Percentiles rank a stretch among this genome's conserved stretches.
Evolutionary conservation across 1,139 yeast species (phyloP).

Genomic region (Hansenula lynferdii): DNA sequence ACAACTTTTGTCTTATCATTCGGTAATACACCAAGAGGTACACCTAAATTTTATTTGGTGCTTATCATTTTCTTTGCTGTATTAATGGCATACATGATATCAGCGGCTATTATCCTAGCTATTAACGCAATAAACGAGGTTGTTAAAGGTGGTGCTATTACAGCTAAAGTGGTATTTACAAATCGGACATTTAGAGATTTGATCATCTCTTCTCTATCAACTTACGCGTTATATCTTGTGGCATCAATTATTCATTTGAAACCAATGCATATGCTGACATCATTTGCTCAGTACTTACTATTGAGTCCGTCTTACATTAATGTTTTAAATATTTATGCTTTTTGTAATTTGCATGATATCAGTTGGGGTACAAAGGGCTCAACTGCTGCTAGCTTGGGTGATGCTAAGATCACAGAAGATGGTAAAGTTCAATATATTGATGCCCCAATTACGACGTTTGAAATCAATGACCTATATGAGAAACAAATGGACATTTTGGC

Average conservation of each 20-base stretch:
- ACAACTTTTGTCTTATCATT: constrained; percentile 88
- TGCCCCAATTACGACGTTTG: constrained; percentile 59
- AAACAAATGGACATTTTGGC: constrained; percentile 59
- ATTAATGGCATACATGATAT: constrained; percentile 86
- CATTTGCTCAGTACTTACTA: constrained; percentile 76
- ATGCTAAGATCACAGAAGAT: constrained; percentile 62
- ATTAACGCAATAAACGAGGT: constrained; percentile 57
- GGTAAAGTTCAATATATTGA: constrained; percentile 72
- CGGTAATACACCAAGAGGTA: constrained; percentile 94
- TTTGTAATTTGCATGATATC: constrained; percentile 93
- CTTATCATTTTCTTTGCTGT: constrained; percentile 87
- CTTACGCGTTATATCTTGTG: constrained; percentile 74
- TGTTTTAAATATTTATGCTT: constrained; percentile 83
- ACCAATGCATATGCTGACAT: constrained; percentile 93
- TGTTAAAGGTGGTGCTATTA: constrained; percentile 21
- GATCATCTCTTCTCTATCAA: constrained; percentile 79
- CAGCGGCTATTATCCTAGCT: constrained; percentile 82
- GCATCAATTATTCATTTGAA: constrained; percentile 81
- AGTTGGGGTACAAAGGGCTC: constrained; percentile 99
- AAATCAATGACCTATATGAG: constrained; percentile 55
- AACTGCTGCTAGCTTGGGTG: constrained; percentile 55
- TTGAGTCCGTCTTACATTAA: constrained; percentile 90
- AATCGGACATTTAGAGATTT: constrained; percentile 69
- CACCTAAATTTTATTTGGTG: constrained; percentile 75
- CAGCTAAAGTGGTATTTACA: constrained; percentile 38